Base-by-base conservation (phyloP, 768 basidiomycete species). In the Leccinum pellstonianum region DNA sequence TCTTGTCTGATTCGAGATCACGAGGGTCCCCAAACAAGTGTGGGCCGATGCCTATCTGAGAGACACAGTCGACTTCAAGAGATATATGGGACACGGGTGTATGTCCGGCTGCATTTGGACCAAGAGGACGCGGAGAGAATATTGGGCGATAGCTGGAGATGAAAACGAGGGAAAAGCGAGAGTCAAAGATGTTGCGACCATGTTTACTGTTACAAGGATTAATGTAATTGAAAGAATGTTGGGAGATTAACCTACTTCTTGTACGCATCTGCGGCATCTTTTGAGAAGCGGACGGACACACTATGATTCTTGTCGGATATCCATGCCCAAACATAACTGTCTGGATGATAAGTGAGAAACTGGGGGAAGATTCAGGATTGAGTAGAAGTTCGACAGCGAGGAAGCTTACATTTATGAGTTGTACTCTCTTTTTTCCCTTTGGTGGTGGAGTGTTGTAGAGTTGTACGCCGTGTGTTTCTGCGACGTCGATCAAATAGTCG, bases 321-420 rank as follows among this genome's bases (percentile, higher is more conserved):
- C 49, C 75, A 73, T 1, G 82, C 87, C 88, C 89, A 91, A 17
- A 89, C 67, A n/a, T 77, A 74, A 48, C 79, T 76, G 37, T 78
- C 67, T 5, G 67, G 64, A 19, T 77, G 77, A 62, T 76, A 83
- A 7, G 84, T 85, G 25, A 89, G 70, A 62, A 87, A 83, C 88
- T 90, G 57, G 14, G 27, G 15, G 5, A n/a, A n/a, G 8, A n/a
- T 47, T 61, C 59, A 56, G 48, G 35, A 15, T 52, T n/a, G 31
- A 47, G 14, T 33, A 11, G 4, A 11, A 1, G 23, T 2, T 27
- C 11, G 21, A 11, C 9, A 14, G 14, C 25, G 17, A 23, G 41
- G 9, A 49, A 19, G 62, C 74, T 50, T 52, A 83, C 89, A 73
- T 87, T 81, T 49, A 78, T 75, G 23, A 90, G 73, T 60, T 90